These are phyloP conservation scores for Hypoxylon fragiforme DNA, from an alignment of 495 filamentous ascomycete species.

Conservation along the genomic window DNA sequence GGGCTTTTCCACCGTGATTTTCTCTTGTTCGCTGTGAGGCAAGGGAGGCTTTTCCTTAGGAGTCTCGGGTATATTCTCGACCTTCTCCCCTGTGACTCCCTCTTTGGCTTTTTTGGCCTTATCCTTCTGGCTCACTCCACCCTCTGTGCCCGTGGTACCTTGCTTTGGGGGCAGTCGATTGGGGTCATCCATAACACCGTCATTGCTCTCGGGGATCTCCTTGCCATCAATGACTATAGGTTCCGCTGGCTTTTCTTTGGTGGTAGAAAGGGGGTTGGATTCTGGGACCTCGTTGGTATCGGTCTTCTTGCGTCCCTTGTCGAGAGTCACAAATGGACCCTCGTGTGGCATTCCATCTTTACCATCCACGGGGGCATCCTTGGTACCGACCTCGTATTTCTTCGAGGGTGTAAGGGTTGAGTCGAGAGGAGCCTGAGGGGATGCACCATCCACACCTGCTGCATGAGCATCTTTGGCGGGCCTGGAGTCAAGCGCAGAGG, in stretches of 20 bases:
- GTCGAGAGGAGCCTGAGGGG: conserved; percentile 33
- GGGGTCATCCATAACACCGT: conserved; percentile 91
- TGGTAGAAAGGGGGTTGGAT: conserved; percentile 50
- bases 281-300: conserved; percentile 38
- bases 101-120: conserved; percentile 67
- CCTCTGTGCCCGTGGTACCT: conserved; percentile 84
- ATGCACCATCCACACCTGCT: conserved; percentile 16
- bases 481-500: conserved; percentile 37
- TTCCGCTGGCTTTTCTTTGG: conserved; percentile 54
- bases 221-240: conserved; percentile 60
- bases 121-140: conserved; percentile 82
- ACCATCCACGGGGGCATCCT: conserved; percentile 91
- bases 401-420: conserved; percentile 29
- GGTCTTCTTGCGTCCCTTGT: conserved; percentile 48
- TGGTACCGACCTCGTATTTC: conserved; percentile 63
- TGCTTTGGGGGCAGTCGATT: conserved; percentile 71
- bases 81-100: conserved; percentile 59
- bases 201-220: conserved; percentile 74
- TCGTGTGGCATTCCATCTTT: conserved; percentile 94
- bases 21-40: conserved; percentile 76
- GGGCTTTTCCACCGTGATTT: conserved; percentile 31
- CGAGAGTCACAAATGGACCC: conserved; percentile 82
- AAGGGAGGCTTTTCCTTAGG: conserved; percentile 84
- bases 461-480: conserved; percentile 16
- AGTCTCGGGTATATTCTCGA: conserved; percentile 74